phyloP scores from a whole-genome alignment of 2,329 filamentous ascomycete species.

The Cordyceps pruinosa region DNA sequence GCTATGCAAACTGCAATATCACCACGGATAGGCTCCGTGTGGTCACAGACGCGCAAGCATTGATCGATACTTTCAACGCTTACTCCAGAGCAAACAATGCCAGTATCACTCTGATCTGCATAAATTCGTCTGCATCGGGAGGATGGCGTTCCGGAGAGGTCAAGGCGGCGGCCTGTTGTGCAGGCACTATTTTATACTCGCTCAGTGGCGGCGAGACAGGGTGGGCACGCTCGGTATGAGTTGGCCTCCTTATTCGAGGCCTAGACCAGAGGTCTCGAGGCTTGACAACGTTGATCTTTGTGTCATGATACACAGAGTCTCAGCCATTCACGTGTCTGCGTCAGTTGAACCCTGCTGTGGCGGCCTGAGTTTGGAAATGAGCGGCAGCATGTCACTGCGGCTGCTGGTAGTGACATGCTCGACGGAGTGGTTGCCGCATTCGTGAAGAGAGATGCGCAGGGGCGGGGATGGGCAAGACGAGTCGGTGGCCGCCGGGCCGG shows the following conservation, averaged over 20 bases:
- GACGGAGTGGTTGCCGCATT: too few relatives aligned
- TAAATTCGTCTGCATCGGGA: not conserved
- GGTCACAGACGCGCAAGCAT: not conserved
- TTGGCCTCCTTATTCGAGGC: not conserved
- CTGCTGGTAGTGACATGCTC: too few relatives aligned
- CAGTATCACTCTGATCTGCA: not conserved
- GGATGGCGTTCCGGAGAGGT: slow-evolving; percentile 1
- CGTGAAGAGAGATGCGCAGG: too few relatives aligned
- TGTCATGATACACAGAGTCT: not conserved
- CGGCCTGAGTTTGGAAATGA: too few relatives aligned
- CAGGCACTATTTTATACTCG: not conserved
- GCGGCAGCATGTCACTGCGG: too few relatives aligned
- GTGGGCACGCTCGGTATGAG: not conserved
- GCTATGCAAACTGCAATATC: too few relatives aligned
- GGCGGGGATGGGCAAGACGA: too few relatives aligned
- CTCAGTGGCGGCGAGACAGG: not conserved
- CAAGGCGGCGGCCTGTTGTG: not conserved
- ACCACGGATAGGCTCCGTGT: too few relatives aligned
- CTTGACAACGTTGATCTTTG: not conserved
- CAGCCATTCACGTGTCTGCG: not conserved
- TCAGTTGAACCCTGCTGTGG: not conserved
- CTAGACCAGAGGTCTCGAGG: not conserved
- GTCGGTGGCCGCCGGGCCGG: not conserved
- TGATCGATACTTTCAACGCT: not conserved
- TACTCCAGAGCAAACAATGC: not conserved